These are phyloP conservation scores for Phytophthora kernoviae DNA, from an alignment of 352 stramenopile genomes.

Conservation along the genomic window DNA sequence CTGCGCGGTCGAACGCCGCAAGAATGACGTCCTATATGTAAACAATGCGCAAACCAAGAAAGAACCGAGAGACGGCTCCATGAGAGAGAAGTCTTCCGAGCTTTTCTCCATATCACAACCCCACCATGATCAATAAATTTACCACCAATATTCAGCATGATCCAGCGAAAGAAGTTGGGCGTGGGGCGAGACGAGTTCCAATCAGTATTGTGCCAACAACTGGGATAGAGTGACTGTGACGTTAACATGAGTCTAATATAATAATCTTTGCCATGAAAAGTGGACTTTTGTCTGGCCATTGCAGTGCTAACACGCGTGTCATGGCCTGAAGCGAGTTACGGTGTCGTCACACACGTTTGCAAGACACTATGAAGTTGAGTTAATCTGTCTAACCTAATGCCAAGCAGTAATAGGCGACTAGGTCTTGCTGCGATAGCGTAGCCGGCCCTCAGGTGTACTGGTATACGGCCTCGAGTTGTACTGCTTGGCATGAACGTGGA, in stretches of 20 bases:
- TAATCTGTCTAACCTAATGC: slow-evolving; percentile 1
- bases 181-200: slow-evolving; percentile 7
- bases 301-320: slow-evolving; percentile 4
- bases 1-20: slow-evolving; percentile 2
- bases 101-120: slow-evolving; percentile 26
- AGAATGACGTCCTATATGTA: slow-evolving; percentile 23
- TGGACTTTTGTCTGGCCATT: neutral
- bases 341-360: no score
- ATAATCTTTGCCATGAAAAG: neutral
- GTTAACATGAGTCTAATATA: slow-evolving; percentile 3
- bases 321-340: no score
- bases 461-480: slow-evolving; percentile 58
- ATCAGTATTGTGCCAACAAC: slow-evolving; percentile 17
- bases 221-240: slow-evolving; percentile 20
- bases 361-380: no score
- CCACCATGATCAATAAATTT: slow-evolving; percentile 28
- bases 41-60: slow-evolving; percentile 23
- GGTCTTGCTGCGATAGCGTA: slow-evolving; percentile 57
- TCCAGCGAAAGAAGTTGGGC: slow-evolving; percentile 35
- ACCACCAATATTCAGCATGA: slow-evolving; percentile 22
- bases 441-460: slow-evolving; percentile 41
- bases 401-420: slow-evolving; percentile 29
- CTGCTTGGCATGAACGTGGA: slow-evolving; percentile 69
- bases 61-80: slow-evolving; percentile 23
- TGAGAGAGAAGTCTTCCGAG: slow-evolving; percentile 22